phyloP scores from a whole-genome alignment of 768 basidiomycete species.

The Amanita jacksonii region DNA sequence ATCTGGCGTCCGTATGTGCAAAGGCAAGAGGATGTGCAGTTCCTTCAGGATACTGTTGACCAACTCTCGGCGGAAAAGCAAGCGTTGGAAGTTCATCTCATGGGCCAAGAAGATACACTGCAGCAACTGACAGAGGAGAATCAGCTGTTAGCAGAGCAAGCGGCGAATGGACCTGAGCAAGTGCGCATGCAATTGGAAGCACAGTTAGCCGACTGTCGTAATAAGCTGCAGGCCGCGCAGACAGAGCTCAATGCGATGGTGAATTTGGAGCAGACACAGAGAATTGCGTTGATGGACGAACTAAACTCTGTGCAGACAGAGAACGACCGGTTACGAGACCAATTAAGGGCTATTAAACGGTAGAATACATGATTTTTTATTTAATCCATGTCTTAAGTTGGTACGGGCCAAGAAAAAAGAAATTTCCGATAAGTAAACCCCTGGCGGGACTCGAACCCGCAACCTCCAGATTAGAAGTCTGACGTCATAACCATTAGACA shows the following conservation, averaged over 20 bases:
- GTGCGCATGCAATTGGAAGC: slow-evolving; percentile 54
- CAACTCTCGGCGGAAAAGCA: slow-evolving; percentile 51
- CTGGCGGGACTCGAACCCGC: slow-evolving; percentile 82
- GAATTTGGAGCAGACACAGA: slow-evolving; percentile 68
- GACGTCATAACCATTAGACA: slow-evolving; percentile 90
- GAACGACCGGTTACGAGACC: slow-evolving; percentile 60
- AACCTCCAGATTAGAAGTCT: slow-evolving; percentile 90
- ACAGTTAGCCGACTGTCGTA: slow-evolving; percentile 52
- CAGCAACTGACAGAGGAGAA: slow-evolving; percentile 73
- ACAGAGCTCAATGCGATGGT: slow-evolving; percentile 63
- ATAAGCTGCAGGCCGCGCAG: slow-evolving; percentile 51
- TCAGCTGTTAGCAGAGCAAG: slow-evolving; percentile 62
- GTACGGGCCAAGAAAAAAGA: background rate
- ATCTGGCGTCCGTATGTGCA: slow-evolving; percentile 10
- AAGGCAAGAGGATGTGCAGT: slow-evolving; percentile 59
- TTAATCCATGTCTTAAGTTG: background rate
- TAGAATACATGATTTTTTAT: slow-evolving; percentile 12
- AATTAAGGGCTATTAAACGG: slow-evolving; percentile 54
- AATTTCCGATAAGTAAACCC: slow-evolving; percentile 31
- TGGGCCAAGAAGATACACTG: slow-evolving; percentile 67
- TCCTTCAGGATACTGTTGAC: slow-evolving; percentile 54
- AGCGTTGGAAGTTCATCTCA: slow-evolving; percentile 56
- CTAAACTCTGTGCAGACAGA: slow-evolving; percentile 77
- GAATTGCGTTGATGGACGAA: slow-evolving; percentile 81
- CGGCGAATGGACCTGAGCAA: slow-evolving; percentile 44